Conservation (phyloP, 331 rosid genomes). For the Telfairia occidentalis region DNA sequence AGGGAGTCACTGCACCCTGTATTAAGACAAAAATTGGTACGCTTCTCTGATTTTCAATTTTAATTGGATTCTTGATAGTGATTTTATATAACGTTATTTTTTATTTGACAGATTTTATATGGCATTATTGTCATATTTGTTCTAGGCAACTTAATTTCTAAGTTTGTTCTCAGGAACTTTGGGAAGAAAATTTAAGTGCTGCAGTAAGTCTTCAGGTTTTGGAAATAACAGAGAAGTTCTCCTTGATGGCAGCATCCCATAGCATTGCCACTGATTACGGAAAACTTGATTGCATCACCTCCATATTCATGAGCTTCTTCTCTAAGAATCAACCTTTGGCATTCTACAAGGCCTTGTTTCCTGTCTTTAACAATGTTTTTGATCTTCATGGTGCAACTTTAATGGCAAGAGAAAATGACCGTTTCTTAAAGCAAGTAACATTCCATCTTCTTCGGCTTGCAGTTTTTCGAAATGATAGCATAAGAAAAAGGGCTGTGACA, state of each 20-base stretch:
- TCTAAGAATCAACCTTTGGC: constrained; percentile 81
- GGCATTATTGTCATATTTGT: not conserved
- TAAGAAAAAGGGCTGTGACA: constrained; percentile 80
- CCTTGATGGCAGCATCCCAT: constrained; percentile 65
- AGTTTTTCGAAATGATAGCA: constrained; percentile 79
- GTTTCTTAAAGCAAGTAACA: constrained; percentile 93
- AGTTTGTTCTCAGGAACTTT: constrained; percentile 62
- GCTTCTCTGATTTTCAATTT: not conserved
- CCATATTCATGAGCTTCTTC: constrained; percentile 71
- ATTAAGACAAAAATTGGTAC: constrained; percentile 92
- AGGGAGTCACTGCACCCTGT: constrained; percentile 94
- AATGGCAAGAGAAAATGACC: constrained; percentile 98
- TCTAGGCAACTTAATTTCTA: not conserved
- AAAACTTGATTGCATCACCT: constrained; percentile 88
- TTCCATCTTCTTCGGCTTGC: constrained; percentile 95
- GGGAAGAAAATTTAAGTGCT: constrained; percentile 99
- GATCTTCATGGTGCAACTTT: constrained; percentile 83
- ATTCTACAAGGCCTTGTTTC: constrained; percentile 73
- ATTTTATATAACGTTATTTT: not conserved
- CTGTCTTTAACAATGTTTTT: constrained; percentile 66
- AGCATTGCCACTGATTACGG: constrained; percentile 82
- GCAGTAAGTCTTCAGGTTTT: constrained; percentile 87
- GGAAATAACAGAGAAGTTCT: constrained; percentile 78
- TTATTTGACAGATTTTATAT: not conserved
- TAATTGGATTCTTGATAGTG: not conserved